Conservation (phyloP, 495 filamentous ascomycete genomes). For the Xylaria sp. region DNA sequence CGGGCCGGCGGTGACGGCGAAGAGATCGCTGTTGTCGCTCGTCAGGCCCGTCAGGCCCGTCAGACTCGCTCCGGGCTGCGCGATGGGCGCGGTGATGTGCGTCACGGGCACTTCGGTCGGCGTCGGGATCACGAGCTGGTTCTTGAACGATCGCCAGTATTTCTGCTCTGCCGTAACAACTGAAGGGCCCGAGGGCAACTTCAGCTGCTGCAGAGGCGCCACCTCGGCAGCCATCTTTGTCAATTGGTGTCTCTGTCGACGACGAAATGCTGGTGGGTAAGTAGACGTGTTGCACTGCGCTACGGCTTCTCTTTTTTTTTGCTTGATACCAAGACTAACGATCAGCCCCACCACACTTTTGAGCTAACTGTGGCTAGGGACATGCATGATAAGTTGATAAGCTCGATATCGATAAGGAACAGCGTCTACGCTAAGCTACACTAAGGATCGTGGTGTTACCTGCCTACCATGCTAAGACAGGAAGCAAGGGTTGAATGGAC, state of each 20-base stretch:
- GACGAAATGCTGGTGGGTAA: constrained; percentile 10
- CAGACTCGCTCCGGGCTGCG: constrained; percentile 34
- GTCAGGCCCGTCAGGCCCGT: too few species aligned
- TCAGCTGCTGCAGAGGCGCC: constrained; percentile 78
- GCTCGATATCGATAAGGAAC: neutral
- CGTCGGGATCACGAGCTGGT: constrained; percentile 83
- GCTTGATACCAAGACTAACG: constrained; percentile 1
- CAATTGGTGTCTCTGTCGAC: constrained; percentile 22
- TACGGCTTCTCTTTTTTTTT: constrained; percentile 31
- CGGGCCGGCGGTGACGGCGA: constrained; percentile 89
- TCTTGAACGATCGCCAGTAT: constrained; percentile 94
- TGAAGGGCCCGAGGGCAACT: constrained; percentile 76
- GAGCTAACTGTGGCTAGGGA: neutral
- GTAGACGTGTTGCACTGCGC: constrained; percentile 17
- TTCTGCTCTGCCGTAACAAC: constrained; percentile 85
- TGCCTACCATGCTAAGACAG: too few species aligned
- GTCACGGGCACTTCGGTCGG: constrained; percentile 85
- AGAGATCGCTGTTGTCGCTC: constrained; percentile 68
- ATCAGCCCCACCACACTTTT: constrained; percentile 11
- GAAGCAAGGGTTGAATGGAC: too few species aligned
- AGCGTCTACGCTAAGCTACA: neutral
- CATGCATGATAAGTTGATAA: neutral
- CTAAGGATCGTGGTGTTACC: neutral
- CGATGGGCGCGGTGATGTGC: constrained; percentile 78
- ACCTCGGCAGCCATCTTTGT: constrained; percentile 85